A percentile compares a stretch with the other conserved stretches of the same genome.
phyloP scores from a whole-genome alignment of 768 basidiomycete genomes.

The Ramaria rubella region DNA sequence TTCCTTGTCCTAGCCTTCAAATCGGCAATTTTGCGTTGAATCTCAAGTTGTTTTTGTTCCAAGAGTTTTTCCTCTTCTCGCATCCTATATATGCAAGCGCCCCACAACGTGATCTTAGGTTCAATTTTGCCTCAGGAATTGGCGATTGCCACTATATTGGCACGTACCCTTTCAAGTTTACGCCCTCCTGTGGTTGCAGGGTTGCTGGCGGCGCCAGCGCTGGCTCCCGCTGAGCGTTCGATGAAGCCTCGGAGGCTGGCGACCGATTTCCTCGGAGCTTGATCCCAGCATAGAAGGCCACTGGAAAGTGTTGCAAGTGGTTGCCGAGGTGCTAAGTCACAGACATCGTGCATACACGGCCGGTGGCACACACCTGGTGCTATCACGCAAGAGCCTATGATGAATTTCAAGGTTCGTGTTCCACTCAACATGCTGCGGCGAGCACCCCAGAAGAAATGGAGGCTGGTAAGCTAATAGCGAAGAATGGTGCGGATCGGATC shows the following conservation, averaged over 20 bases:
- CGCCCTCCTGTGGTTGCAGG: constrained; percentile 1
- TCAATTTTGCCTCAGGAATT: neutral
- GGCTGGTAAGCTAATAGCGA: too few species aligned
- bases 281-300: constrained; percentile 1
- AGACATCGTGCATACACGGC: neutral
- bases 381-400: neutral
- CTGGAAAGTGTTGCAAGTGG: neutral
- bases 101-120: neutral
- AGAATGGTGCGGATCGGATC: too few species aligned
- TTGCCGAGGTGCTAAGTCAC: neutral
- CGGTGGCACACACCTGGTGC: neutral
- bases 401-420: neutral
- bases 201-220: neutral
- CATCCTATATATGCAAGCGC: neutral
- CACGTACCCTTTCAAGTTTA: constrained; percentile 3
- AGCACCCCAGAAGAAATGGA: too few species aligned
- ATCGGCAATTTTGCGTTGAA: neutral
- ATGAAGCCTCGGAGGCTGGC: neutral
- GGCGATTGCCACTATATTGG: neutral
- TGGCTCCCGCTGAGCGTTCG: neutral
- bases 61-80: neutral
- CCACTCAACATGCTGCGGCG: neutral
- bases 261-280: neutral
- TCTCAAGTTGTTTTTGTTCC: neutral
- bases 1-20: neutral